Evolutionary conservation across 805 yeast species (phyloP).

Genomic region (Jamesozyma jinghongensis): DNA sequence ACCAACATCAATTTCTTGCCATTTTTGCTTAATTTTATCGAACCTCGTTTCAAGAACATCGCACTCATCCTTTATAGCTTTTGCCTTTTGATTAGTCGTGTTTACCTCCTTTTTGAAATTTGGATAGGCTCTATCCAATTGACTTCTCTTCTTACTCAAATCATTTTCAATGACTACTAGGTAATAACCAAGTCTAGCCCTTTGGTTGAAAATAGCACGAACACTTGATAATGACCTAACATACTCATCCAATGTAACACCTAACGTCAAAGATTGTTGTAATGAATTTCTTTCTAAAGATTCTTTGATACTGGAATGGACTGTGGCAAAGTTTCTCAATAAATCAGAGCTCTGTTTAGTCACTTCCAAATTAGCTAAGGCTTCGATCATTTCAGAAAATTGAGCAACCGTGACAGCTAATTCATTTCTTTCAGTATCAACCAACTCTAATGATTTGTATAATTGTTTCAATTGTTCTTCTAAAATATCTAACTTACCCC

Average conservation of each 20-base stretch:
- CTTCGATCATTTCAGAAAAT: conserved; percentile 45
- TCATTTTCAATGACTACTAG: conserved; percentile 44
- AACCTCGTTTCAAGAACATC: conserved; percentile 46
- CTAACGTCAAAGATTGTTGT: conserved; percentile 80
- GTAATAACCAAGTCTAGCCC: conserved; percentile 47
- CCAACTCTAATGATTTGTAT: conserved; percentile 60
- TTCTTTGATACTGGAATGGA: conserved; percentile 63
- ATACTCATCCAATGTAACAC: conserved; percentile 83
- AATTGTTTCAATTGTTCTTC: conserved; percentile 66
- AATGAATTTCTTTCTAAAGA: conserved; percentile 66
- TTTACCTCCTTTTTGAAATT: conserved; percentile 39
- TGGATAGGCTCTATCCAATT: conserved; percentile 38
- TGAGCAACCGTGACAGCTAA: conserved; percentile 62
- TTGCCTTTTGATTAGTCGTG: conserved; percentile 46
- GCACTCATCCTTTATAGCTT: conserved; percentile 50
- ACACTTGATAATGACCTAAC: conserved; percentile 67
- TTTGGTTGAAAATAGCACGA: conserved; percentile 60
- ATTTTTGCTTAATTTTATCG: conserved; percentile 45
- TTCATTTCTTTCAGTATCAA: conserved; percentile 69
- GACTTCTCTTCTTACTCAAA: conserved; percentile 36
- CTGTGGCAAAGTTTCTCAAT: conserved; percentile 58
- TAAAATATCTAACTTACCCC: conserved; percentile 55
- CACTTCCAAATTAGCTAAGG: conserved; percentile 66
- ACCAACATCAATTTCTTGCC: conserved; percentile 52
- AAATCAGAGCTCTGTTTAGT: conserved; percentile 56